Evolutionary conservation across 306 rosid species (phyloP).

Genomic region (Fragaria vesca): DNA sequence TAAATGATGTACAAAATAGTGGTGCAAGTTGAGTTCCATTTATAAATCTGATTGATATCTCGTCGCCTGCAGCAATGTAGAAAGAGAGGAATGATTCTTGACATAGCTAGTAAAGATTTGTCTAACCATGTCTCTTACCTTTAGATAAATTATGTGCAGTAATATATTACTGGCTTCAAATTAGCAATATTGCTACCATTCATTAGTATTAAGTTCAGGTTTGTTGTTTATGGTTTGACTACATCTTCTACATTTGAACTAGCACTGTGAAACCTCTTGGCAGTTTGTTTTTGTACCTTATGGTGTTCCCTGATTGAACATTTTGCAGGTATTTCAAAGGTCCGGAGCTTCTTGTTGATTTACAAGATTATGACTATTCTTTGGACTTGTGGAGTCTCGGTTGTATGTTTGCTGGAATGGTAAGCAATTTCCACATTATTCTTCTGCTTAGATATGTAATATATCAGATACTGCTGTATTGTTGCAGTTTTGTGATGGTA

Average conservation of each 20-base stretch:
- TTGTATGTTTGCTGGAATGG: slow-evolving; percentile 98
- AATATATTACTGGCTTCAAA: background rate
- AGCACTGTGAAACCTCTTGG: background rate
- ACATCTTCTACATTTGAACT: background rate
- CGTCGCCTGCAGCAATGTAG: background rate
- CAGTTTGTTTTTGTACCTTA: background rate
- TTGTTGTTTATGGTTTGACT: background rate
- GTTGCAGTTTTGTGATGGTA: background rate
- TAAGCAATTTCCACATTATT: slow-evolving; percentile 29
- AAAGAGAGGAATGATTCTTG: background rate
- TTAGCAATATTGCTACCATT: background rate
- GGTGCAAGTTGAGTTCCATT: background rate
- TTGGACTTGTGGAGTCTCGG: slow-evolving; percentile 95
- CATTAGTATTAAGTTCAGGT: background rate
- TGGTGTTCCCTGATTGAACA: slow-evolving; percentile 1
- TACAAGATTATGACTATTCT: slow-evolving; percentile 94
- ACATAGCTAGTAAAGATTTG: background rate
- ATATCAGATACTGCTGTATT: background rate
- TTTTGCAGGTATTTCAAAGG: slow-evolving; percentile 87
- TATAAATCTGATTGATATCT: background rate
- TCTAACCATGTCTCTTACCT: background rate
- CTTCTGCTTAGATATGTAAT: background rate
- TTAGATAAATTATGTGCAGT: background rate
- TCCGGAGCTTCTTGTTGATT: slow-evolving; percentile 95
- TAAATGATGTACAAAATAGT: too few relatives aligned